A percentile compares a stretch with the other conserved stretches of the same genome.
Conservation (phyloP, 2,329 filamentous ascomycete genomes). For the Coccinonectria pachysandricola region DNA sequence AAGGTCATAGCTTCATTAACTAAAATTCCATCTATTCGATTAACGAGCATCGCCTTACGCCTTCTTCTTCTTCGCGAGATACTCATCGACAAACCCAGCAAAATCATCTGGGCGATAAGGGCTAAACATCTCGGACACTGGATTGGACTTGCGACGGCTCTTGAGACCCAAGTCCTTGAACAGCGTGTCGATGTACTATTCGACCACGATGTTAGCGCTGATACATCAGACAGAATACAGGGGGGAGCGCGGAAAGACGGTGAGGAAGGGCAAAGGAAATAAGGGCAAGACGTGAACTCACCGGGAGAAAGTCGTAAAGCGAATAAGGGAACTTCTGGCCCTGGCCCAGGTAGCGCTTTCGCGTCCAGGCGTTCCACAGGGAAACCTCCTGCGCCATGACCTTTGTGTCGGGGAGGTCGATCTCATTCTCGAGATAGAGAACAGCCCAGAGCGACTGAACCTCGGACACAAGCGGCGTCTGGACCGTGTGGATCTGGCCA, state of each 20-base stretch:
- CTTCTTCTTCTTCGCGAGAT: no score
- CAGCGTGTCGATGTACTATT: slow-evolving; percentile 1
- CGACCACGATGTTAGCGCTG: no score
- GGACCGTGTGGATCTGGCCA: slow-evolving; percentile 2
- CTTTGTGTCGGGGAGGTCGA: slow-evolving; percentile 1
- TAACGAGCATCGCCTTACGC: no score
- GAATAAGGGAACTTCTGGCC: slow-evolving; percentile 3
- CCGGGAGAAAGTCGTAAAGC: slow-evolving; percentile 2
- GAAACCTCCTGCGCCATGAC: slow-evolving; percentile 1
- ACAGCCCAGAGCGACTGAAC: slow-evolving; percentile 3
- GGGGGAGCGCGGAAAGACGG: no score
- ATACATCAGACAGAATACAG: no score
- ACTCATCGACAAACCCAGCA: slow-evolving; percentile 1
- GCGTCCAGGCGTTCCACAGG: slow-evolving; percentile 2
- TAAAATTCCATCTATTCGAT: no score
- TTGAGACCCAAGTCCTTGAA: slow-evolving; percentile 1
- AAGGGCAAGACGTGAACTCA: no score
- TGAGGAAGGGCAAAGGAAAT: no score
- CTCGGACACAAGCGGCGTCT: slow-evolving; percentile 1
- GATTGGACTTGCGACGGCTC: slow-evolving; percentile 1
- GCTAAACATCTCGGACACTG: background rate
- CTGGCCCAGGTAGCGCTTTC: slow-evolving; percentile 1
- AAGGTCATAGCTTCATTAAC: no score
- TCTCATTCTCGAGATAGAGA: slow-evolving; percentile 1
- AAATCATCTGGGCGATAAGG: slow-evolving; percentile 1